Evolutionary conservation across 176 grass and related monocot genomes (phyloP).

Genomic region (Zea mays): DNA sequence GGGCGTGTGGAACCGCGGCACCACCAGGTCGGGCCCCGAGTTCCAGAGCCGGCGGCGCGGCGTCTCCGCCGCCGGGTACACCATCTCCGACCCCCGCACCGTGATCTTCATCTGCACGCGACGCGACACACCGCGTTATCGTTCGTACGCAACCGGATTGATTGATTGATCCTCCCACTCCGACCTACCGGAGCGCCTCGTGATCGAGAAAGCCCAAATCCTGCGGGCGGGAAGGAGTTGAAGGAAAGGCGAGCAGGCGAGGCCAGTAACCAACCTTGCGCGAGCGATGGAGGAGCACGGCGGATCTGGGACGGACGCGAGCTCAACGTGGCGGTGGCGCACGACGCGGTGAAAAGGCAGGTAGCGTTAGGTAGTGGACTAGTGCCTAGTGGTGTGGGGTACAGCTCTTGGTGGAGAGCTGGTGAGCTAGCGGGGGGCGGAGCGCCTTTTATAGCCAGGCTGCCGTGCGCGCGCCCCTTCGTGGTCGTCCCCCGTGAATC

Average conservation of each 20-base stretch:
- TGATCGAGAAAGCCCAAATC: background rate
- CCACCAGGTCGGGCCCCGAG: slow-evolving; percentile 74
- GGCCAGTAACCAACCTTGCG: background rate
- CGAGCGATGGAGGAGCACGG: background rate
- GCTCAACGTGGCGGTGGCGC: background rate
- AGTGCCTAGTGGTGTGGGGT: background rate
- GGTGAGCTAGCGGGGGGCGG: slow-evolving; percentile 37
- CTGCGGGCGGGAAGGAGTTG: background rate
- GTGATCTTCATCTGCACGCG: slow-evolving; percentile 58
- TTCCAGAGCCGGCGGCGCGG: slow-evolving; percentile 66
- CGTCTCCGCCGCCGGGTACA: slow-evolving; percentile 64
- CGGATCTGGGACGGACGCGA: slow-evolving; percentile 13
- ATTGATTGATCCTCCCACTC: background rate
- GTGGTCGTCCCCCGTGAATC: background rate
- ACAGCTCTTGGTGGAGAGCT: slow-evolving; percentile 64
- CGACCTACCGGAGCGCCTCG: background rate
- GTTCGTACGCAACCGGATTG: background rate
- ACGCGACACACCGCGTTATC: background rate
- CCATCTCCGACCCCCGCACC: slow-evolving; percentile 61
- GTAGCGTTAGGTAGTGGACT: background rate
- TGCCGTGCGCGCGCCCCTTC: background rate
- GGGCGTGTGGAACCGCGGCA: slow-evolving; percentile 83
- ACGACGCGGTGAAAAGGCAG: slow-evolving; percentile 19
- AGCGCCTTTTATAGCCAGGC: slow-evolving; percentile 40
- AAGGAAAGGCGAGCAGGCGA: background rate